Base-by-base conservation (phyloP, 2,329 filamentous ascomycete genomes). In the Colletotrichum graminicola region DNA sequence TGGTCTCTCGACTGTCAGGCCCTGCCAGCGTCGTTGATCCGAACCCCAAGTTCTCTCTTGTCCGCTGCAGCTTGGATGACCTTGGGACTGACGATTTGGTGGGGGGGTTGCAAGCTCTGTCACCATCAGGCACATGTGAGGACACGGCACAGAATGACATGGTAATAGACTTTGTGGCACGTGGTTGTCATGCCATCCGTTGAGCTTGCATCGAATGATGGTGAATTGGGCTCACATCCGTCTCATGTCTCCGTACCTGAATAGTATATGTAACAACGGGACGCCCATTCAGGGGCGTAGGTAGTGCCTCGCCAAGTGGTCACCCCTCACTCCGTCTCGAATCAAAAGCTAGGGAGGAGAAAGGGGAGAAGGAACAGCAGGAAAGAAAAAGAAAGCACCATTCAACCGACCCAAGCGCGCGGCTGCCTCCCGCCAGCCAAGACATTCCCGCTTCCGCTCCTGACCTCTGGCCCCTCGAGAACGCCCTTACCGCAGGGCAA, bases 381-480 rank as follows among this genome's bases (percentile, higher is more conserved):
- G 1, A 21, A 21, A 43, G 16, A 8, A 8, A 21, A 47, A n/a
- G 3, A n/a, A n/a, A 47, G 1, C 34, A 23, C 32, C n/a, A 26
- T 23, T 36, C 32, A 60, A 8, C 64, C 55, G 39, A 47, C 34
- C 5, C 65, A 72, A 64, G 69, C 69, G 69, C 69, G 69, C 65
- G 69, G 65, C 67, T 62, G 64, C 63, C 51, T 71, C 56, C 34
- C 45, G 18, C 47, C 34, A 6, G 59, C 59, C 59, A 49, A 62
- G 59, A 51, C 45, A 52, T 57, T 18, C n/a, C n/a, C 54, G 18
- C 41, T 57, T n/a, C 34, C 54, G n/a, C 32, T 41, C n/a, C 3
- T 41, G 18, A 32, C 32, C 18, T 47, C 45, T 47, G 43, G 43
- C 21, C 45, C 45, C 23, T 21, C 12, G 12, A 21, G 5, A n/a